Percentiles rank a stretch among this genome's conserved stretches.
These are phyloP conservation scores for Xylariaceae sp. DNA, from an alignment of 2,329 filamentous ascomycete genomes.

Conservation along the genomic window DNA sequence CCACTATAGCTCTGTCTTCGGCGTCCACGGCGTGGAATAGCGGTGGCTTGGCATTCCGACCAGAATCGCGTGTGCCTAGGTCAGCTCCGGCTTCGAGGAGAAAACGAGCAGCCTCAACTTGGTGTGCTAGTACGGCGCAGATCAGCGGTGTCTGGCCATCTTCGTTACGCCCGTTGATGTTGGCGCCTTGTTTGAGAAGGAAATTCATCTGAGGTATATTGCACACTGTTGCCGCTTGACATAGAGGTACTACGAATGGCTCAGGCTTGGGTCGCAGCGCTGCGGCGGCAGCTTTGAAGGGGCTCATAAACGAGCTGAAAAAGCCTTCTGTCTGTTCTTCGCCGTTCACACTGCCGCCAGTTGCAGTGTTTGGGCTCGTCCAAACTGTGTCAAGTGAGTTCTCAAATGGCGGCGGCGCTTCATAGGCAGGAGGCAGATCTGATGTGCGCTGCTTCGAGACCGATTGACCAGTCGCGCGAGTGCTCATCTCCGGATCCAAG, in stretches of 20 bases:
- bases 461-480: neutral
- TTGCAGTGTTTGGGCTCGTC: neutral
- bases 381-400: neutral
- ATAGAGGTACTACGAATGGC: neutral
- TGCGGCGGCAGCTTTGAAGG: neutral
- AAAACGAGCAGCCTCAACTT: neutral
- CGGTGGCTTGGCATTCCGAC: neutral
- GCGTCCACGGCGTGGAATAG: neutral
- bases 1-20: neutral
- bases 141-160: neutral
- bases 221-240: neutral
- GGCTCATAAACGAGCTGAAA: neutral
- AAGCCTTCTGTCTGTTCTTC: neutral
- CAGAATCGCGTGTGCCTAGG: neutral
- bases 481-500: neutral
- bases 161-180: neutral
- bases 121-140: neutral
- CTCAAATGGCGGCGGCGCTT: neutral
- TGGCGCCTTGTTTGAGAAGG: neutral
- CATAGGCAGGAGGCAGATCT: neutral
- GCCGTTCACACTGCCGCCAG: neutral
- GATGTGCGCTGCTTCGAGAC: neutral
- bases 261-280: neutral
- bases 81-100: neutral
- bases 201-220: neutral